A percentile compares a stretch with the other conserved stretches of the same genome.
Evolutionary conservation across 2,329 filamentous ascomycete species (phyloP).

Genomic region (Claviceps sp.): DNA sequence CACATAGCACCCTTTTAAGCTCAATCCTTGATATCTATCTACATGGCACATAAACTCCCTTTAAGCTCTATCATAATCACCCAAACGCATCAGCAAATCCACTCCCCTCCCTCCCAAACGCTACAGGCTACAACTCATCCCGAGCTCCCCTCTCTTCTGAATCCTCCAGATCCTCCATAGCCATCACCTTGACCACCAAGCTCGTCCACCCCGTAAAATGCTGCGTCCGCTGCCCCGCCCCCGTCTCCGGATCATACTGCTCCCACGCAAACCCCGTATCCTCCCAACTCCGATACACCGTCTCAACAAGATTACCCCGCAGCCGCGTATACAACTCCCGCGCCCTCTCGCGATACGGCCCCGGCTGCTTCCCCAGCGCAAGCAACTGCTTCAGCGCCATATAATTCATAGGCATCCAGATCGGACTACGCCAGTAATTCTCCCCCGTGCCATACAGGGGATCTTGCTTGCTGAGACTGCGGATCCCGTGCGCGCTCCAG

Average conservation of each 20-base stretch:
- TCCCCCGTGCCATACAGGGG: conserved; percentile 78
- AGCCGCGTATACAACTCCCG: conserved; percentile 62
- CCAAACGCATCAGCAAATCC: not conserved
- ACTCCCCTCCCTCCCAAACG: not conserved
- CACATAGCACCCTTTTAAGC: too few species aligned
- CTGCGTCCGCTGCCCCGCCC: conserved; percentile 85
- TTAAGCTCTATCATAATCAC: too few species aligned
- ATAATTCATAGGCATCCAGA: conserved; percentile 97
- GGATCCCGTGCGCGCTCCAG: conserved; percentile 81
- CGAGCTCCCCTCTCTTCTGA: conserved; percentile 14
- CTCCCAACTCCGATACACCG: conserved; percentile 77
- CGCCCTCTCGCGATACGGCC: conserved; percentile 57
- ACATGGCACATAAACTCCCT: too few species aligned
- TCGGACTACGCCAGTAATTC: conserved; percentile 92
- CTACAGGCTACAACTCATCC: conserved; percentile 32
- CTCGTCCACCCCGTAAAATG: conserved; percentile 99
- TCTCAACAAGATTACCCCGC: conserved; percentile 74
- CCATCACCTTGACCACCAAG: conserved; percentile 93
- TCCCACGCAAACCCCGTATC: conserved; percentile 97
- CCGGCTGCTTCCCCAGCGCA: conserved; percentile 48
- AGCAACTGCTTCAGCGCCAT: conserved; percentile 65
- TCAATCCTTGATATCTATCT: too few species aligned
- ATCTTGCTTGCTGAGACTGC: conserved; percentile 75
- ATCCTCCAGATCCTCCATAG: conserved; percentile 60
- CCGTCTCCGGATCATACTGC: conserved; percentile 91